Percentiles rank a stretch among this genome's conserved stretches.
phyloP scores from a whole-genome alignment of 441 rosid genomes.

The Isatis lusitanica region DNA sequence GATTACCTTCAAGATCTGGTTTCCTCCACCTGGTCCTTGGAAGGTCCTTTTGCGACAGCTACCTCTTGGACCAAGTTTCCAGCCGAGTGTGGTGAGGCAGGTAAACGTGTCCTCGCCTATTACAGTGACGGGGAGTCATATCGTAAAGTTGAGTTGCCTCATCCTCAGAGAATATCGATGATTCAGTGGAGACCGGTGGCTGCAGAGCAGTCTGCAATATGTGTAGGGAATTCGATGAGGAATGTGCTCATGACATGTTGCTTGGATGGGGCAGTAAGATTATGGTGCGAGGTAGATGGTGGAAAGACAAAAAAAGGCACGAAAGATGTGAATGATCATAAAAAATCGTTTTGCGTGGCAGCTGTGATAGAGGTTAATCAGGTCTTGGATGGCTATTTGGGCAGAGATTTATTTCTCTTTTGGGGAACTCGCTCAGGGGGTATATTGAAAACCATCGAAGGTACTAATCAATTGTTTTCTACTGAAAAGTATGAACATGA shows the following conservation, averaged over 20 bases:
- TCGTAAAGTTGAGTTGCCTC: conserved; percentile 52
- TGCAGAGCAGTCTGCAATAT: conserved; percentile 41
- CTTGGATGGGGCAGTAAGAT: conserved; percentile 85
- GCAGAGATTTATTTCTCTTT: conserved; percentile 52
- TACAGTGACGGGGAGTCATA: conserved; percentile 48
- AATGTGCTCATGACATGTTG: conserved; percentile 80
- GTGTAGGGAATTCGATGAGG: conserved; percentile 42
- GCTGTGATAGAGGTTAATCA: conserved; percentile 81
- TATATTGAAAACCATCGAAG: conserved; percentile 48
- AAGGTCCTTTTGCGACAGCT: conserved; percentile 78
- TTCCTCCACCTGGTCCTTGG: conserved; percentile 82
- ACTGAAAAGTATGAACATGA: conserved; percentile 44
- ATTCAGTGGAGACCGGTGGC: conserved; percentile 83
- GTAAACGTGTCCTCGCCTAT: conserved; percentile 58
- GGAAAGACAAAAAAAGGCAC: conserved; percentile 58
- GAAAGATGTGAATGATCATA: conserved; percentile 53
- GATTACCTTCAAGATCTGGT: conserved; percentile 71
- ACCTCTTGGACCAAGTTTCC: conserved; percentile 42
- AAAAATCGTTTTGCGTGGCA: conserved; percentile 61
- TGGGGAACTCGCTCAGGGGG: conserved; percentile 76
- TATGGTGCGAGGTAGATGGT: conserved; percentile 82
- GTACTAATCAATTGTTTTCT: conserved; percentile 41
- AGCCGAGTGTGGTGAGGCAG: conserved; percentile 39
- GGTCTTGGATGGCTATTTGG: conserved; percentile 59
- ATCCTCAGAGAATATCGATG: conserved; percentile 77